Conservation (phyloP, 257 asterid species). For the Catharanthus roseus region DNA sequence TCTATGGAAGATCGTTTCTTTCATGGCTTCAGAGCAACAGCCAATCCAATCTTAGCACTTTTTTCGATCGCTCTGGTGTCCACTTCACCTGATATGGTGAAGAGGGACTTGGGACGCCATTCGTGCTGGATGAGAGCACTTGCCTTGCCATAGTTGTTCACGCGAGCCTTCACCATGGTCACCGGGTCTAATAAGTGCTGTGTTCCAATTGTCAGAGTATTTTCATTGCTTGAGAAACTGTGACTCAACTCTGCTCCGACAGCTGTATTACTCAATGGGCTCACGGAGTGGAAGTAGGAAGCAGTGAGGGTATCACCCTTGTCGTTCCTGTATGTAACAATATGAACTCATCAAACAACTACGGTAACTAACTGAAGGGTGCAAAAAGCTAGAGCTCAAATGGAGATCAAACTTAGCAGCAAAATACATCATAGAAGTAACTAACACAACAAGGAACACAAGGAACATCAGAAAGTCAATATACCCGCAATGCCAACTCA, state of each 20-base stretch:
- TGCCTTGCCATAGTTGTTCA: constrained; percentile 77
- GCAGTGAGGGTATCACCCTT: constrained; percentile 69
- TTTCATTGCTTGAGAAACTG: constrained; percentile 77
- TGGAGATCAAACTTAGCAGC: background rate
- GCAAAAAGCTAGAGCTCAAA: background rate
- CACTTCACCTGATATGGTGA: constrained; percentile 94
- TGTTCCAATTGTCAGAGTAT: constrained; percentile 73
- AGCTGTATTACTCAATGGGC: constrained; percentile 70
- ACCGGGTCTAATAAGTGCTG: constrained; percentile 77
- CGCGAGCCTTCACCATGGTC: constrained; percentile 77
- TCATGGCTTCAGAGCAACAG: constrained; percentile 90
- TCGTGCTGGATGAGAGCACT: constrained; percentile 90
- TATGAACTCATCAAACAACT: constrained; percentile 2
- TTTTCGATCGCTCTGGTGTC: constrained; percentile 92
- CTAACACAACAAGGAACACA: background rate
- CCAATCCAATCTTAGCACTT: constrained; percentile 85
- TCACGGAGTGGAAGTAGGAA: constrained; percentile 77
- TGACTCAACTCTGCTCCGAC: constrained; percentile 96
- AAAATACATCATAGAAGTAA: background rate
- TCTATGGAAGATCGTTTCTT: background rate
- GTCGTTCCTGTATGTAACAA: constrained; percentile 52
- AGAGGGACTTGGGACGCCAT: constrained; percentile 82
- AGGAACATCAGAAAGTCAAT: background rate
- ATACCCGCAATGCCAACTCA: background rate
- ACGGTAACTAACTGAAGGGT: background rate